Conservation (phyloP, 495 filamentous ascomycete genomes). For the Neurospora terricola region DNA sequence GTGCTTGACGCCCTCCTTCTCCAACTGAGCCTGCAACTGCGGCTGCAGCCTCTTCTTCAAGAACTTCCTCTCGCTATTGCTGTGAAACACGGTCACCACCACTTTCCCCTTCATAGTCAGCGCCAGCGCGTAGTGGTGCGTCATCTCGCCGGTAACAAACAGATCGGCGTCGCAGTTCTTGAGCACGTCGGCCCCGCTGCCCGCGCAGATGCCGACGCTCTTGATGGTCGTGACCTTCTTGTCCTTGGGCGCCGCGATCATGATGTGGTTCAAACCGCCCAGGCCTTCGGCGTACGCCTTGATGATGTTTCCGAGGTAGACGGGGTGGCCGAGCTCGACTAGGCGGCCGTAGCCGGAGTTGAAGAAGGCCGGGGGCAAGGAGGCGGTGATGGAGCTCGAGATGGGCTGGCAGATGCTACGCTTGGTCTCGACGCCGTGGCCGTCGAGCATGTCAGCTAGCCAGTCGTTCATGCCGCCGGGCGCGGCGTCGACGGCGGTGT, state of each 20-base stretch:
- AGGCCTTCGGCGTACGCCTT: constrained; percentile 33
- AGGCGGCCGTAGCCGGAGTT: constrained; percentile 70
- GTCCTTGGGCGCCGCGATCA: constrained; percentile 29
- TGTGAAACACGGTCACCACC: constrained; percentile 80
- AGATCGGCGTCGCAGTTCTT: constrained; percentile 61
- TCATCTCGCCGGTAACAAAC: constrained; percentile 85
- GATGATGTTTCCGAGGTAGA: constrained; percentile 51
- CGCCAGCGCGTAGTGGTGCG: constrained; percentile 80
- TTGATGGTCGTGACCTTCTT: constrained; percentile 8
- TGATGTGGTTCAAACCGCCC: constrained; percentile 27
- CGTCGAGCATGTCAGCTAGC: constrained; percentile 73
- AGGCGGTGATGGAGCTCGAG: constrained; percentile 18
- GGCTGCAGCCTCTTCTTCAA: constrained; percentile 57
- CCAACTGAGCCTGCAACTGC: constrained; percentile 49
- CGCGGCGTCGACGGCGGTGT: constrained; percentile 87
- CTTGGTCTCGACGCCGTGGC: constrained; percentile 12
- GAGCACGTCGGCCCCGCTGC: constrained; percentile 68
- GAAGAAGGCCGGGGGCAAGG: constrained; percentile 43
- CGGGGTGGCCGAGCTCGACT: constrained; percentile 49
- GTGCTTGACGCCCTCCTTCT: constrained; percentile 31
- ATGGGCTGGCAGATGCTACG: constrained; percentile 30
- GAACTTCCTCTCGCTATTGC: constrained; percentile 81
- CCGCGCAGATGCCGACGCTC: constrained; percentile 63
- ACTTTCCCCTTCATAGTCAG: constrained; percentile 80
- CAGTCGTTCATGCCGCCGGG: constrained; percentile 85